A percentile compares a stretch with the other conserved stretches of the same genome.
These are phyloP conservation scores for Tulasnella sp. DNA, from an alignment of 768 basidiomycete genomes.

Conservation along the genomic window DNA sequence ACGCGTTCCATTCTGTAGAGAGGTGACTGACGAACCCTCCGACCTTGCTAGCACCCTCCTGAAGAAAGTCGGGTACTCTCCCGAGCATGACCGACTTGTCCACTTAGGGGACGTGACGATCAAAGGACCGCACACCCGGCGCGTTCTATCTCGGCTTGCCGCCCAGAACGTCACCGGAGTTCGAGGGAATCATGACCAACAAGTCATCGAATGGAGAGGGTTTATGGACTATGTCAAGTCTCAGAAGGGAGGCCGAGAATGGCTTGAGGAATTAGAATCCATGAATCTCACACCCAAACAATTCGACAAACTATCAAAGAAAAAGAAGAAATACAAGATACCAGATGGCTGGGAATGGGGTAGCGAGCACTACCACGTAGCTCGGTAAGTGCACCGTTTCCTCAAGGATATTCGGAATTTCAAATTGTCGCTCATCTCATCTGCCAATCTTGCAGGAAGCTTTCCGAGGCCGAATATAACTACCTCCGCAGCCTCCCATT, in stretches of 20 bases:
- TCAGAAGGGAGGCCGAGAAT: conserved; percentile 54
- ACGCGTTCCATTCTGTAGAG: neutral
- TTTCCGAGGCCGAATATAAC: conserved; percentile 64
- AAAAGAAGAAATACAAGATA: conserved; percentile 48
- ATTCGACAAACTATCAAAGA: conserved; percentile 42
- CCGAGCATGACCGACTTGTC: conserved; percentile 66
- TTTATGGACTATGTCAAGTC: conserved; percentile 81
- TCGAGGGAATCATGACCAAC: conserved; percentile 94
- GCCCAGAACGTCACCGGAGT: conserved; percentile 71
- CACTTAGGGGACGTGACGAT: conserved; percentile 83
- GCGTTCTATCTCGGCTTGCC: conserved; percentile 67
- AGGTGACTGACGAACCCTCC: conserved; percentile 32
- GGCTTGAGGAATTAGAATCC: conserved; percentile 52
- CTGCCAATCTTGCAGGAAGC: conserved; percentile 45
- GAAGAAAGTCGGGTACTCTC: conserved; percentile 60
- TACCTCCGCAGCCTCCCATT: conserved; percentile 80
- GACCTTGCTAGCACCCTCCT: conserved; percentile 60
- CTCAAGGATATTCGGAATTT: neutral
- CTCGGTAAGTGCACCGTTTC: conserved; percentile 46
- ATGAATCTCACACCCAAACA: conserved; percentile 43
- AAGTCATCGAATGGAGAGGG: conserved; percentile 82
- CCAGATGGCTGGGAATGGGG: conserved; percentile 76
- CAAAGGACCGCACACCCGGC: conserved; percentile 69
- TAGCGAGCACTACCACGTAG: conserved; percentile 75
- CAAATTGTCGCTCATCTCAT: conserved; percentile 27